Conservation (phyloP, 129 eudicot species). For the Helianthus annuus region DNA sequence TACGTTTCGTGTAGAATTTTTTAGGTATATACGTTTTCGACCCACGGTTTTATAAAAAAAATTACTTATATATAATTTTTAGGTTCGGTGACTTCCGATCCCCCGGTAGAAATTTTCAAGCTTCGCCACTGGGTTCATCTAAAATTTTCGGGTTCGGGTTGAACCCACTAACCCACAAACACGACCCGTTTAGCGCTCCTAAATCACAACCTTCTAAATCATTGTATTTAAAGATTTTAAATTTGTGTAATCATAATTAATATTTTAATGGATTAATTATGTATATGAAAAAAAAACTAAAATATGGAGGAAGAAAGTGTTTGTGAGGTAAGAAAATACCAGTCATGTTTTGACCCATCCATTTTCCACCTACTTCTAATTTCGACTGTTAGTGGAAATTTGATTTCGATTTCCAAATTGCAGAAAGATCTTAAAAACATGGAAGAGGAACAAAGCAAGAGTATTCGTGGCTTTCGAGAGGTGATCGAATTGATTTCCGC, state of each 20-base stretch:
- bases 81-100: no score
- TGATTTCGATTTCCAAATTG: slow-evolving; percentile 11
- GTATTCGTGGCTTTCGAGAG: slow-evolving; percentile 85
- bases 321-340: neutral
- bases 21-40: no score
- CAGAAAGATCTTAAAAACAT: slow-evolving; percentile 61
- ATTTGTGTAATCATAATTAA: neutral
- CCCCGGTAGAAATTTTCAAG: no score
- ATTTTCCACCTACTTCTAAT: neutral
- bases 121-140: no score
- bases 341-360: neutral
- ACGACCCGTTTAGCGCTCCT: no score
- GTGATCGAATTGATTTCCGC: slow-evolving; percentile 90
- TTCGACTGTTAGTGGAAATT: neutral
- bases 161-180: no score
- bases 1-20: no score
- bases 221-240: neutral
- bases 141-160: no score
- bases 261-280: no score
- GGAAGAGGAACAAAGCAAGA: slow-evolving; percentile 72
- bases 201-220: neutral
- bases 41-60: no score
- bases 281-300: neutral
- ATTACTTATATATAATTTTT: no score
- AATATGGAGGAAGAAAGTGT: neutral